A percentile compares a stretch with the other conserved stretches of the same genome.
phyloP scores from a whole-genome alignment of 2,329 filamentous ascomycete genomes.

The Xylogone sp. region DNA sequence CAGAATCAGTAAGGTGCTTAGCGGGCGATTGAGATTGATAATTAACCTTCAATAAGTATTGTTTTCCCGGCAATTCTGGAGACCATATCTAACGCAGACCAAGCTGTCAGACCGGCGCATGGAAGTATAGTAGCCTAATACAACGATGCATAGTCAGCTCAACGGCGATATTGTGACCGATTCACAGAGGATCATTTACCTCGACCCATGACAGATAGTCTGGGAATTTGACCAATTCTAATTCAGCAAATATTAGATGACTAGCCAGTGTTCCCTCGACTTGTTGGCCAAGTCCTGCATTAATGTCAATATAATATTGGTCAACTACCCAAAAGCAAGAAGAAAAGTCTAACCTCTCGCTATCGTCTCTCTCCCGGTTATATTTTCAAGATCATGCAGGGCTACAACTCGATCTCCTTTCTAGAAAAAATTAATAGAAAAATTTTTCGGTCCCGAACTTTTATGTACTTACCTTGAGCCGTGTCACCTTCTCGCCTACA shows the following conservation, averaged over 20 bases:
- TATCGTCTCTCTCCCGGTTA: not conserved
- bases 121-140: not conserved
- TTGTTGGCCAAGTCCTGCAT: not conserved
- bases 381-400: not conserved
- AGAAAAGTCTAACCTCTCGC: no score
- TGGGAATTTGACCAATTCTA: not conserved
- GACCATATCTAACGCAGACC: not conserved
- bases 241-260: not conserved
- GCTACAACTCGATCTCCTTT: not conserved
- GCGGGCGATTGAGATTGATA: not conserved
- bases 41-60: not conserved
- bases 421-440: not conserved
- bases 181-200: not conserved
- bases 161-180: not conserved
- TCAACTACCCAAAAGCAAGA: no score
- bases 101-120: not conserved
- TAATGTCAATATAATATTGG: not conserved
- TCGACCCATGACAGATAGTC: not conserved
- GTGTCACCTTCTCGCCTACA: not conserved
- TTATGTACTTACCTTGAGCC: not conserved
- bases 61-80: not conserved
- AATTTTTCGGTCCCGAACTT: not conserved
- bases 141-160: not conserved
- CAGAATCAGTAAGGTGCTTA: not conserved
- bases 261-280: not conserved